phyloP scores from a whole-genome alignment of 2,329 filamentous ascomycete genomes.

The Hawksworthiomyces lignivorus region DNA sequence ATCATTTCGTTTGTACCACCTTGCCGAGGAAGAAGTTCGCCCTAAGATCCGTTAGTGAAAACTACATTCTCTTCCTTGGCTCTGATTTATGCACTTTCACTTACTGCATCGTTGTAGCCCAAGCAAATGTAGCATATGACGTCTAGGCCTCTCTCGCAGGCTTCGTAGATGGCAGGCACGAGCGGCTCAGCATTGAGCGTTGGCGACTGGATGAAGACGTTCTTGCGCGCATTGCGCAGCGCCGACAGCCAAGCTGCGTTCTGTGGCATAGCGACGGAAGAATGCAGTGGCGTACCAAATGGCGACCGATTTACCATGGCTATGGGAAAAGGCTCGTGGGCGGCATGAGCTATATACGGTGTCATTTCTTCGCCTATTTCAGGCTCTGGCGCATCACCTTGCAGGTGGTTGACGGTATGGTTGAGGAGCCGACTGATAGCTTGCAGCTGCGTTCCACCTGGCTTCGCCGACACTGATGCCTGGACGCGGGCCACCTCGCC shows the following conservation, averaged over 20 bases:
- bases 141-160: conserved; percentile 58
- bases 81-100: conserved; percentile 11
- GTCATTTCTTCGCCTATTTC: conserved; percentile 50
- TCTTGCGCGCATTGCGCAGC: conserved; percentile 53
- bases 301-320: conserved; percentile 64
- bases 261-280: conserved; percentile 58
- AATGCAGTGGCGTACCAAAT: conserved; percentile 55
- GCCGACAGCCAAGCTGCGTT: conserved; percentile 68
- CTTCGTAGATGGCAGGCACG: conserved; percentile 53
- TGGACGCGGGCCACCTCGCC: conserved; percentile 57
- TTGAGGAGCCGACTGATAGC: conserved; percentile 61
- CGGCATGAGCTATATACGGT: conserved; percentile 52
- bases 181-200: conserved; percentile 67
- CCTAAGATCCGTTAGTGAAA: conserved; percentile 27
- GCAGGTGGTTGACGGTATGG: conserved; percentile 45
- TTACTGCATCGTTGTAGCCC: conserved; percentile 65
- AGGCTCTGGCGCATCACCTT: conserved; percentile 46
- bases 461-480: conserved; percentile 40
- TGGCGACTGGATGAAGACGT: conserved; percentile 71
- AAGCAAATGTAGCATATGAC: conserved; percentile 67
- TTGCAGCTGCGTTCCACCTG: conserved; percentile 47
- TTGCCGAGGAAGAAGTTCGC: conserved; percentile 67
- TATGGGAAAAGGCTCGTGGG: conserved; percentile 55
- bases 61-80: neutral
- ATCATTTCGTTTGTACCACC: conserved; percentile 70